Evolutionary conservation across 495 filamentous ascomycete genomes (phyloP).

Genomic region (Paragyromitra xinjiangensis): DNA sequence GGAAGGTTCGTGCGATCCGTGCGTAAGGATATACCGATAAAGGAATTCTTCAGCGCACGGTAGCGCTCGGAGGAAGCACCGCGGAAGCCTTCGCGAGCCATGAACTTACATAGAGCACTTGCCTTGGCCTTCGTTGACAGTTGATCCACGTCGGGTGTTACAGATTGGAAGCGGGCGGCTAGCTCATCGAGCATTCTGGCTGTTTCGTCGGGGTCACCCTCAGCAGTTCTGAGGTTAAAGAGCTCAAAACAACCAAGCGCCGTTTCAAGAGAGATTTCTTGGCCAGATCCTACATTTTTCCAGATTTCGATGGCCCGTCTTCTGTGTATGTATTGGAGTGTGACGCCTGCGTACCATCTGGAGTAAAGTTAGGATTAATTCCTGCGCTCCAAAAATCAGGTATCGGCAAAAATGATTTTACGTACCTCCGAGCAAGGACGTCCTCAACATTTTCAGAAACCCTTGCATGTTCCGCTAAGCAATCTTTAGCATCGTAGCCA

Average conservation of each 20-base stretch:
- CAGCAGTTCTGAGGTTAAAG: constrained; percentile 76
- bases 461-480: constrained; percentile 71
- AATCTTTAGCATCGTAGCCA: constrained; percentile 91
- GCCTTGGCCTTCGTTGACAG: constrained; percentile 72
- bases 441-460: constrained; percentile 70
- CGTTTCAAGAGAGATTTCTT: constrained; percentile 71
- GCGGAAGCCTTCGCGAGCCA: constrained; percentile 71
- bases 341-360: constrained; percentile 77
- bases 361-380: constrained; percentile 17
- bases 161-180: constrained; percentile 63
- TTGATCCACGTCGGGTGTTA: constrained; percentile 63
- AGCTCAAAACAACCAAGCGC: constrained; percentile 85
- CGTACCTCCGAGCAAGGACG: constrained; percentile 80
- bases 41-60: constrained; percentile 81
- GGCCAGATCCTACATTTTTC: constrained; percentile 66
- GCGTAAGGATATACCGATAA: constrained; percentile 75
- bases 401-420: constrained; percentile 8
- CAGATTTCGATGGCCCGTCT: constrained; percentile 79
- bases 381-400: not conserved
- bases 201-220: constrained; percentile 74
- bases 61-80: constrained; percentile 74
- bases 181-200: constrained; percentile 69
- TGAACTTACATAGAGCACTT: constrained; percentile 69
- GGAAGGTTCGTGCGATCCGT: constrained; percentile 70
- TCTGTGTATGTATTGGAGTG: constrained; percentile 82